Base-by-base conservation (phyloP, 768 basidiomycete genomes). In the Cantharellus cinnabarinus region DNA sequence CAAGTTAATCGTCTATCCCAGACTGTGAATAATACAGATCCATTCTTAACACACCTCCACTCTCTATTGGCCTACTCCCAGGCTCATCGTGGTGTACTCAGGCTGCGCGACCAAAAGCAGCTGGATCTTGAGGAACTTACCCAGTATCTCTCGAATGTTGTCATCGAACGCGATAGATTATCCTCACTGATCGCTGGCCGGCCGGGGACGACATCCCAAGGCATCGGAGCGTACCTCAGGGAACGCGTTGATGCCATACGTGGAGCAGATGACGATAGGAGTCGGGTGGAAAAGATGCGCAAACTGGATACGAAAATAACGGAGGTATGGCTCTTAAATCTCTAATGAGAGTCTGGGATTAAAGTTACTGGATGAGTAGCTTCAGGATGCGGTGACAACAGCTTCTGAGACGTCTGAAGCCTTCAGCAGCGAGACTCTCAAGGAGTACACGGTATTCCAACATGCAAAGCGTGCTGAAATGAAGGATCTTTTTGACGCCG, bases 61-160 rank as follows among this genome's bases (percentile, higher is more conserved):
- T 89, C 91, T 2, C 76, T 98, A 3, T 74, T 91, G n/a, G 78
- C 82, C n/a, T 97, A 97, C 70, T 89, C 90, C 2, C 82, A 89
- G 67, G 83, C 88, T 39, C 94, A 97, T 64, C 83, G 89, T 57
- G 81, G 85, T n/a, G 89, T 98, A 29, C 77, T 99, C 63, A 94
- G 89, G 70, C 77, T 95, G 39, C 82, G 95, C 51, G 95, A 98
- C 68, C 95, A 98, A 71, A 99, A 98, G 70, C 95, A 99, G 69
- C 79, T 98, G 59, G 95, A 99, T 67, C 94, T 97, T 63, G 95
- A 99, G 71, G 94, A 98, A 68, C 77, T 98, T 4, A 89, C 90
- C 2, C 87, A 90, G 57, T 98, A 98, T 70, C 76, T 99, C 7
- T 86, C 87, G 3, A 86, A 85, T n/a, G 82, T 97, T 51, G 90